Conservation (phyloP, 139 green algal genomes). For the Gonium pectorale region DNA sequence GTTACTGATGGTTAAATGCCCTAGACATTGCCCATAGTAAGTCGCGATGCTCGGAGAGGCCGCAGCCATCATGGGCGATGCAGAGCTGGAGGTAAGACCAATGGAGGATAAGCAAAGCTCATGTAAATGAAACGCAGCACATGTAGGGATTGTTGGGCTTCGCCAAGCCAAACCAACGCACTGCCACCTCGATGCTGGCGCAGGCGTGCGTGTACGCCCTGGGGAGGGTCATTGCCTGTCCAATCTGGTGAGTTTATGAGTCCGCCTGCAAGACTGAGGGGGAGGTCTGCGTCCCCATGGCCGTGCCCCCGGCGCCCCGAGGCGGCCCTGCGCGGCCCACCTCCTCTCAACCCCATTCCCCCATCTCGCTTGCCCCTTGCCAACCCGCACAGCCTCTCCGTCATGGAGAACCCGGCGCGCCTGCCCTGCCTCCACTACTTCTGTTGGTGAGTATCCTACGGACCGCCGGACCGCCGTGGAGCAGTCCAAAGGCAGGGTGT, state of each 20-base stretch:
- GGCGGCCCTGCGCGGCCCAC: background rate
- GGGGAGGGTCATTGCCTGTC: background rate
- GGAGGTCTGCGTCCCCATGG: too few relatives aligned
- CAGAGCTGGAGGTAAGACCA: constrained; percentile 19
- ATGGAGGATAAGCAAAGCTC: too few relatives aligned
- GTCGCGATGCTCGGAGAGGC: background rate
- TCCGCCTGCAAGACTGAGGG: too few relatives aligned
- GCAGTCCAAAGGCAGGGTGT: background rate
- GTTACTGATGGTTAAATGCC: too few relatives aligned
- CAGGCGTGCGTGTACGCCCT: background rate
- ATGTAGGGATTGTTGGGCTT: too few relatives aligned
- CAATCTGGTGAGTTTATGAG: constrained; percentile 32
- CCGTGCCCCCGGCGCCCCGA: too few relatives aligned
- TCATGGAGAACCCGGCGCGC: constrained; percentile 54
- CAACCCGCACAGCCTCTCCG: constrained; percentile 45
- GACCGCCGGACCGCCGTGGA: background rate
- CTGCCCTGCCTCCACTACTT: constrained; percentile 69
- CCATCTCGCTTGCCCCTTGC: background rate
- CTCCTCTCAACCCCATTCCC: background rate
- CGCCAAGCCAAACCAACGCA: too few relatives aligned
- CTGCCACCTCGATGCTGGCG: too few relatives aligned
- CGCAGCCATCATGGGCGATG: background rate
- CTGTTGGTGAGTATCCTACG: constrained; percentile 51
- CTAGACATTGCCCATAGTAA: too few relatives aligned
- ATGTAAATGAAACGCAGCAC: too few relatives aligned